Evolutionary conservation across 345 rosid genomes (phyloP).

Genomic region (Gossypium stocksii): DNA sequence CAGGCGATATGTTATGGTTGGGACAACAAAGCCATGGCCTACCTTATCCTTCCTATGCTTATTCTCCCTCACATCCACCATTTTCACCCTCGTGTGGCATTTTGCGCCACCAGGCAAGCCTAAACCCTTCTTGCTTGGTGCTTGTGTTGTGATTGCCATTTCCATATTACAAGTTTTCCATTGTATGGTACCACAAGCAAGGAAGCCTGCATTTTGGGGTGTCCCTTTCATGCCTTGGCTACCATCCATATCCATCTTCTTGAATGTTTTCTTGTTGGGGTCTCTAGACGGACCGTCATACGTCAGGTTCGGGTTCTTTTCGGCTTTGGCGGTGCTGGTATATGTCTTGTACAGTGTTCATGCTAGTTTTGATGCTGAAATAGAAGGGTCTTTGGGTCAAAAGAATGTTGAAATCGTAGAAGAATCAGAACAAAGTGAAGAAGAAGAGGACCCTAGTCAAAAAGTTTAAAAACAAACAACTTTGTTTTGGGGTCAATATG

Average conservation of each 20-base stretch:
- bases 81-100: slow-evolving; percentile 69
- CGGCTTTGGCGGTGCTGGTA: slow-evolving; percentile 15
- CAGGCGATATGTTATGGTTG: slow-evolving; percentile 60
- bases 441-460: slow-evolving; percentile 14
- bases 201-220: slow-evolving; percentile 80
- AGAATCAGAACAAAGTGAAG: slow-evolving; percentile 40
- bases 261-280: slow-evolving; percentile 77
- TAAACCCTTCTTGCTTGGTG: slow-evolving; percentile 51
- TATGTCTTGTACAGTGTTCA: slow-evolving; percentile 82
- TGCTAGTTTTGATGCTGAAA: slow-evolving; percentile 81
- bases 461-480: slow-evolving; percentile 35
- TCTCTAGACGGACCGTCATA: slow-evolving; percentile 65
- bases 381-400: slow-evolving; percentile 32
- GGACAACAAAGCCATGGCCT: slow-evolving; percentile 73
- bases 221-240: slow-evolving; percentile 91
- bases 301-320: slow-evolving; percentile 61
- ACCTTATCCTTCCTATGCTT: slow-evolving; percentile 66
- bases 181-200: slow-evolving; percentile 52
- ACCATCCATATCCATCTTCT: slow-evolving; percentile 70
- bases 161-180: slow-evolving; percentile 49
- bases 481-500: background rate
- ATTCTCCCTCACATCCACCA: slow-evolving; percentile 49
- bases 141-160: slow-evolving; percentile 36
- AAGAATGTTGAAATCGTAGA: slow-evolving; percentile 36
- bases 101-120: slow-evolving; percentile 45